Conservation (phyloP, 192 early-diverging fungal species). For the Mortierella claussenii region DNA sequence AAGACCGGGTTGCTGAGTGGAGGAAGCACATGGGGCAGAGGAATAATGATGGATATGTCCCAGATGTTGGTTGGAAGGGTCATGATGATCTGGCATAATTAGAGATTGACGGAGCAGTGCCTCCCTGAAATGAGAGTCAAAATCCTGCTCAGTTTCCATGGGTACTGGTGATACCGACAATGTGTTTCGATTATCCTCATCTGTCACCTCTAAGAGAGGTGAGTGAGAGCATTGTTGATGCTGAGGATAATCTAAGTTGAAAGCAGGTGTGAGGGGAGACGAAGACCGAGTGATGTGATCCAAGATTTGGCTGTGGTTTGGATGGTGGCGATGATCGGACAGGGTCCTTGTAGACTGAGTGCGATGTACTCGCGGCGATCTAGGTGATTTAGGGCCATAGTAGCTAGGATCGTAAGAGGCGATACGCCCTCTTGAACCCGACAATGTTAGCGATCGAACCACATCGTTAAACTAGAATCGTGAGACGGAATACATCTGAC, state of each 20-base stretch:
- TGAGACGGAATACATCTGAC: slow-evolving; percentile 34
- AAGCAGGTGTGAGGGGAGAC: too few species aligned
- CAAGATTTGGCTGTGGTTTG: too few species aligned
- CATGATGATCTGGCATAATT: background rate
- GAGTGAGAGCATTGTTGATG: too few species aligned
- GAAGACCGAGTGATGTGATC: too few species aligned
- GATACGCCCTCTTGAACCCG: slow-evolving; percentile 27
- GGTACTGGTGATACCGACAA: too few species aligned
- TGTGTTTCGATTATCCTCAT: too few species aligned
- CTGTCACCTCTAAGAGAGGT: too few species aligned
- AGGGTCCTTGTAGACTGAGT: background rate
- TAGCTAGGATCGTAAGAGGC: slow-evolving; percentile 47
- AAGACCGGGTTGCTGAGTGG: background rate
- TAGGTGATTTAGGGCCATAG: slow-evolving; percentile 32
- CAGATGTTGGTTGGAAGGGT: background rate
- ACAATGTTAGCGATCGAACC: slow-evolving; percentile 42
- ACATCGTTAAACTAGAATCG: slow-evolving; percentile 37
- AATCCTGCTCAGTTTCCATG: too few species aligned
- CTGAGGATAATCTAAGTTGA: too few species aligned
- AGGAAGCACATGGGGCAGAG: background rate
- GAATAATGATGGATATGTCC: background rate
- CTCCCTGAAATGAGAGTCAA: background rate
- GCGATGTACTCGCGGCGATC: background rate
- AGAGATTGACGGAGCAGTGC: background rate
- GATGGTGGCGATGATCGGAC: background rate